These are phyloP conservation scores for Diversispora epigaea DNA, from an alignment of 192 early-diverging fungal species.

Conservation along the genomic window DNA sequence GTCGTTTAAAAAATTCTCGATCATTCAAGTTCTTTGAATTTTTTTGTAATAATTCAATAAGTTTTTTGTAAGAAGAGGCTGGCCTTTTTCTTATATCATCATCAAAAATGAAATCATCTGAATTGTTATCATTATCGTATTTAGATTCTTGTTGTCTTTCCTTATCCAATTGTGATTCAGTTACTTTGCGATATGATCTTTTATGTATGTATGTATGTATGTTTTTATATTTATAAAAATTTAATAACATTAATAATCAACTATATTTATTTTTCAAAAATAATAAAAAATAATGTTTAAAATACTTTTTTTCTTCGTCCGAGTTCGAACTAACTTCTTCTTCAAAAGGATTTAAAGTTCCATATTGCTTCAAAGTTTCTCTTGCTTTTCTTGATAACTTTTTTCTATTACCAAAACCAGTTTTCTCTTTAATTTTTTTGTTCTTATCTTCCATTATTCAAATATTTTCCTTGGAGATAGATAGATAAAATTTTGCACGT, in stretches of 20 bases:
- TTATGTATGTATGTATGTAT: too few species aligned
- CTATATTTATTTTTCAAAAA: too few species aligned
- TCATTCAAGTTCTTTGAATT: not conserved
- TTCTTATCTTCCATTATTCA: too few species aligned
- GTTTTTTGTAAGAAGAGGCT: not conserved
- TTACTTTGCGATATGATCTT: too few species aligned
- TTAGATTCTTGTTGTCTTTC: not conserved
- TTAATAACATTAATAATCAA: too few species aligned
- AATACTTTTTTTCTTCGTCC: not conserved
- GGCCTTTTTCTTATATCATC: not conserved
- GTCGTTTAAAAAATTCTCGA: not conserved
- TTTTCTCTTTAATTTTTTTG: too few species aligned
- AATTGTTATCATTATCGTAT: not conserved
- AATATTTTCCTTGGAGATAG: too few species aligned
- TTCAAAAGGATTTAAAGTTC: not conserved
- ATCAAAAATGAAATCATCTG: not conserved
- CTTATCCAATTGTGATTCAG: too few species aligned
- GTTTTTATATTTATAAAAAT: too few species aligned
- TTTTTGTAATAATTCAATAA: conserved; percentile 5
- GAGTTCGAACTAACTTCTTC: not conserved
- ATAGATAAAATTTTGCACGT: too few species aligned
- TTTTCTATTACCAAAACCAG: not conserved
- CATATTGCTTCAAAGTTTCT: not conserved
- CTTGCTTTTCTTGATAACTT: not conserved
- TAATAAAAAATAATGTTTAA: not conserved